phyloP scores from a whole-genome alignment of 2,329 filamentous ascomycete genomes.

The Colletotrichum viniferum region DNA sequence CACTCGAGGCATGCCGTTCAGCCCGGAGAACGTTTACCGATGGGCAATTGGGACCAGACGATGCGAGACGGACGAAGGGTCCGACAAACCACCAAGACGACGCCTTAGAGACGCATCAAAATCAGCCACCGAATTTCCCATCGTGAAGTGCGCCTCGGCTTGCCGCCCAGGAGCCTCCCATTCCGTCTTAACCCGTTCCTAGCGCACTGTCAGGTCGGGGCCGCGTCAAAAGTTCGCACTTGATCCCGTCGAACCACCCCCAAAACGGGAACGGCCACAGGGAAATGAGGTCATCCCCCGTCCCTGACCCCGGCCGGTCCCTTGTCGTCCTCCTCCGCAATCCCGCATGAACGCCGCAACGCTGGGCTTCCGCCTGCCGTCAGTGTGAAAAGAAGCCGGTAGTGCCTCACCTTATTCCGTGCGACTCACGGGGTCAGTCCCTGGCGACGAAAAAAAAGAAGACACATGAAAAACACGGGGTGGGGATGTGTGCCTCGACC shows the following conservation, averaged over 20 bases:
- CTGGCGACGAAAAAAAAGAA: neutral
- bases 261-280: neutral
- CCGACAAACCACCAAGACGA: neutral
- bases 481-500: neutral
- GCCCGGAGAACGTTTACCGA: neutral
- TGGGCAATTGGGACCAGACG: neutral
- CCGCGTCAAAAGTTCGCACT: neutral
- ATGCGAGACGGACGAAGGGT: neutral
- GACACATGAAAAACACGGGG: neutral
- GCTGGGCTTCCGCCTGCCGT: constrained; percentile 1
- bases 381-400: neutral
- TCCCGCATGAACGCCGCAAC: constrained; percentile 14
- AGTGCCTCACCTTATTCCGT: neutral
- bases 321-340: constrained; percentile 14
- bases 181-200: neutral
- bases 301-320: constrained; percentile 1
- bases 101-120: neutral
- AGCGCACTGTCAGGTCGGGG: neutral
- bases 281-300: constrained; percentile 16
- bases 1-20: neutral
- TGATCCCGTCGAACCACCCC: neutral
- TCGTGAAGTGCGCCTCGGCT: neutral
- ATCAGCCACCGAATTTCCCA: neutral
- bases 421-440: neutral
- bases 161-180: neutral